Percentiles rank a stretch among this genome's conserved stretches.
Conservation (phyloP, 148 eudicot species). For the Talinum fruticosum region DNA sequence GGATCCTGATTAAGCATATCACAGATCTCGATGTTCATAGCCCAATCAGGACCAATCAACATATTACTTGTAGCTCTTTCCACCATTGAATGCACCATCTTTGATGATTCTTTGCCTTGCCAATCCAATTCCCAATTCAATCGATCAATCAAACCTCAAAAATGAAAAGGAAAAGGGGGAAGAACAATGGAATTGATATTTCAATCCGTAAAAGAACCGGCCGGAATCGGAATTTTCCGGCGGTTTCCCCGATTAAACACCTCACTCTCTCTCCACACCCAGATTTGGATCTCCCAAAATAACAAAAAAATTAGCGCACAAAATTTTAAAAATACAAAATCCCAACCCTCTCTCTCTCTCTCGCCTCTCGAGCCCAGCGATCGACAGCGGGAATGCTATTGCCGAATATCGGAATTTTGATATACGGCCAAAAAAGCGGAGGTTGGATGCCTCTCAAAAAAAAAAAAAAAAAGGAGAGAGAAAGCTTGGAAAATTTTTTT, state of each 20-base stretch:
- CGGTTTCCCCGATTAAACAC: not conserved
- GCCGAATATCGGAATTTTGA: not conserved
- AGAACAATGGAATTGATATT: not conserved
- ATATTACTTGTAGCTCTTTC: conserved; percentile 84
- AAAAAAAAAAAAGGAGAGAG: not conserved
- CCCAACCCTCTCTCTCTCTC: not conserved
- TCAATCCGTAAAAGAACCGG: conserved; percentile 7
- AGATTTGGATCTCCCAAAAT: conserved; percentile 8
- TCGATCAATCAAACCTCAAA: not conserved
- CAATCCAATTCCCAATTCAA: not conserved
- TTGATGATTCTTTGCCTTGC: not conserved
- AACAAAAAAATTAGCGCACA: not conserved
- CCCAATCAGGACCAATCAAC: conserved; percentile 99
- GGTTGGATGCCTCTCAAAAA: not conserved
- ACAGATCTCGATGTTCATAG: conserved; percentile 95
- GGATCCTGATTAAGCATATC: conserved; percentile 91
- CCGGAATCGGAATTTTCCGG: conserved; percentile 14
- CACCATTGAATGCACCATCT: conserved; percentile 87
- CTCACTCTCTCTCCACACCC: not conserved
- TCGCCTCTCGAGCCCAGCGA: not conserved
- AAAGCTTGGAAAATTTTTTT: not conserved
- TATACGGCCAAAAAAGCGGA: not conserved
- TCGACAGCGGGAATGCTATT: not conserved
- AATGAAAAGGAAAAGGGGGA: not conserved
- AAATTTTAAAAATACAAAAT: not conserved